phyloP scores from a whole-genome alignment of 352 stramenopile genomes.

The Globisporangium spiculum region DNA sequence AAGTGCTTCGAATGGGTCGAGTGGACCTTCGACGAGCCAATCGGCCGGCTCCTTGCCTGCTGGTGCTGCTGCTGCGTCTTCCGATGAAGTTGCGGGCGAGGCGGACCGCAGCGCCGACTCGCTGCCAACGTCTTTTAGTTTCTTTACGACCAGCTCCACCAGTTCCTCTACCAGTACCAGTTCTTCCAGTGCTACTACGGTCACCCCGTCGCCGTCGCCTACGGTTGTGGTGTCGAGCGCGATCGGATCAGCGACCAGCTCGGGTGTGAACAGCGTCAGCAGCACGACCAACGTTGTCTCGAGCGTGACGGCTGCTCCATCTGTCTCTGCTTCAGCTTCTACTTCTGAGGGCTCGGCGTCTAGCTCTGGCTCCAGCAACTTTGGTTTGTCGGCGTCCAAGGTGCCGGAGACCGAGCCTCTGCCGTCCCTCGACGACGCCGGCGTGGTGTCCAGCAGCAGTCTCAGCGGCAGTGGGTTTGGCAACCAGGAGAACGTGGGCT shows the following conservation, averaged over 20 bases:
- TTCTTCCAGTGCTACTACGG: neutral
- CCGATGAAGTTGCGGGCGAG: slow-evolving; percentile 7
- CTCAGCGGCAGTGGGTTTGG: neutral
- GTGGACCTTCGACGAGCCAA: neutral
- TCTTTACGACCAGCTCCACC: neutral
- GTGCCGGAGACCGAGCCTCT: neutral
- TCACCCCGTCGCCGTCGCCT: neutral
- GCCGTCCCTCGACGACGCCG: neutral
- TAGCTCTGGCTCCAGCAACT: neutral
- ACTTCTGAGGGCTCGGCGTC: neutral
- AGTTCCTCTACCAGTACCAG: neutral
- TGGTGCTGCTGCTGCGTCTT: neutral
- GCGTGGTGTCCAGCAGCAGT: neutral
- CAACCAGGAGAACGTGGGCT: neutral
- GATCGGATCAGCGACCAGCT: neutral
- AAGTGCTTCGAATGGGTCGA: neutral
- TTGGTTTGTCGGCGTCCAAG: slow-evolving; percentile 7
- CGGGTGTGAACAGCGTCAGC: neutral
- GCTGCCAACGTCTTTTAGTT: neutral
- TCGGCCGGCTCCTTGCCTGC: neutral
- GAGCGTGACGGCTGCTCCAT: neutral
- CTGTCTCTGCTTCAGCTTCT: neutral
- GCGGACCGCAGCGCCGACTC: slow-evolving; percentile 5
- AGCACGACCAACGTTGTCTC: neutral
- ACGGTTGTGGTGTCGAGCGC: slow-evolving; percentile 4